phyloP scores from a whole-genome alignment of 192 early-diverging fungal species.

The Chytriomyces sp. region DNA sequence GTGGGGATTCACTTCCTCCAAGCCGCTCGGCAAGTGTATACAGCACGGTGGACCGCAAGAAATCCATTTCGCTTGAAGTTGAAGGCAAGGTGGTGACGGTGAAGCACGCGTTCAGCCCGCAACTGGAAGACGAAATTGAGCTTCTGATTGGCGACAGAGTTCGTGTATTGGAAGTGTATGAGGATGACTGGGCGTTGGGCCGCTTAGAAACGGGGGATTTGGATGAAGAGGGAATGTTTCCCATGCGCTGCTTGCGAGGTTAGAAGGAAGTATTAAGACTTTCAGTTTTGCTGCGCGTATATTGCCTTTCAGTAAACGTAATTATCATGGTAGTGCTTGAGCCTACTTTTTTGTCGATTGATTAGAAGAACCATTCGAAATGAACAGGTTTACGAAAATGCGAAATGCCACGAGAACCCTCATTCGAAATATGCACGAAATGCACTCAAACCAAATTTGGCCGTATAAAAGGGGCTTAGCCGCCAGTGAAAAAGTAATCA shows the following conservation, averaged over 20 bases:
- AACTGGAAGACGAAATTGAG: constrained; percentile 76
- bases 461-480: too few species aligned
- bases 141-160: constrained; percentile 72
- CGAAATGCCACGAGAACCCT: too few species aligned
- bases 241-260: constrained; percentile 68
- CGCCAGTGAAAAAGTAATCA: too few species aligned
- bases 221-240: constrained; percentile 74
- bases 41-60: background rate
- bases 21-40: background rate
- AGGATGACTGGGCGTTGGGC: constrained; percentile 86
- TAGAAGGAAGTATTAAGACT: background rate
- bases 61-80: background rate
- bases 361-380: too few species aligned
- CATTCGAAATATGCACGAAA: too few species aligned
- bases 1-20: background rate
- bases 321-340: too few species aligned
- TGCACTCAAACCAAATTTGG: too few species aligned
- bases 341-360: too few species aligned
- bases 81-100: background rate
- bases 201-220: constrained; percentile 74
- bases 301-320: background rate
- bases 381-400: too few species aligned
- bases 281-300: background rate
- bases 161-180: constrained; percentile 69
- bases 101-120: constrained; percentile 4